Base-by-base conservation (phyloP, 495 filamentous ascomycete genomes). In the Cryomyces minteri region DNA sequence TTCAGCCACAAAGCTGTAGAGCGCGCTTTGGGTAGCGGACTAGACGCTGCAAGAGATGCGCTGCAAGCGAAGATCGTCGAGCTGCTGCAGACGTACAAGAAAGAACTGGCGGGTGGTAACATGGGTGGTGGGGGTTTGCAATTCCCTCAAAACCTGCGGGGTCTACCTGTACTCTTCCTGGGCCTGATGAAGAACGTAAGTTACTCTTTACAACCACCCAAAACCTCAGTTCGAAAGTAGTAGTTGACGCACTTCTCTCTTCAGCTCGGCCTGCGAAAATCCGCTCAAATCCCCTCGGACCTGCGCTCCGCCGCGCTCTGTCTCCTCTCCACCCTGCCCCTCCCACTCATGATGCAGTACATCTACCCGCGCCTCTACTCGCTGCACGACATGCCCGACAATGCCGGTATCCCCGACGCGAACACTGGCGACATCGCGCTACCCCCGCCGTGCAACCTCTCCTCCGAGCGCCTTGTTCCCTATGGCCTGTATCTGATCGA, bases 1-100 rank as follows among this genome's bases (percentile, higher is more conserved):
- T 98, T 87, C 70, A 86, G 80, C 54, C 90, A 98, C 72, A 96
- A 95, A 69, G 92, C 92, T 12, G 88, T 96, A 9, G 90, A 98
- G 65, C 72, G 84, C 51, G 77, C 82, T 12, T 67, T 98, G 11
- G 77, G 84, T 50, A 82, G 75, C 54, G 86, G 90, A 37, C 68
- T 96, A 36, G 90, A 98, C 45, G 77, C 87, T 39, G 90, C 92
- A 43, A 72, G 90, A 32, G 92, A 96, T 52, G 76, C 82, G 39
- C 70, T 96, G 29, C 86, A 94, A 62, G 70, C 78, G 44, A 98
- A 96, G 69, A 61, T 90, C 6, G 78, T 83, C n/a, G 90, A 98
- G 66, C 72, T 96, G 11, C 68, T 98, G 51, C 79, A 86, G 56
- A 96, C 88, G 3, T 98, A 94, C 66, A 79, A 84, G 58, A 96